phyloP scores from a whole-genome alignment of 306 rosid genomes.

The Boehmeria nivea region DNA sequence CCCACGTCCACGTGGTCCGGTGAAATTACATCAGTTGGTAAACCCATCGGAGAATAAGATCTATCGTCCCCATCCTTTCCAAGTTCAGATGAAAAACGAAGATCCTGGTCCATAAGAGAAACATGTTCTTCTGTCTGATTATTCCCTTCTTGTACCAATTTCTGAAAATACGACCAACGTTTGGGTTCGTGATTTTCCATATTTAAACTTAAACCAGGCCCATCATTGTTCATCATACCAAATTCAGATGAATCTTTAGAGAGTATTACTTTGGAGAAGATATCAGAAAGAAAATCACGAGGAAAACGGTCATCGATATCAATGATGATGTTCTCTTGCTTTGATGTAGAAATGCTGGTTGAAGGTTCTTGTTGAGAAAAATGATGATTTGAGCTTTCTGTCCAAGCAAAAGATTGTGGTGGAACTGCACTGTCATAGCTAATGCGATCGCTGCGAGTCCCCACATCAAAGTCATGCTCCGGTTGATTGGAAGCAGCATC shows the following conservation, averaged over 20 bases:
- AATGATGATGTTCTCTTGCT: conserved; percentile 68
- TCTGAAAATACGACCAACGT: conserved; percentile 81
- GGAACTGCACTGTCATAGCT: conserved; percentile 23
- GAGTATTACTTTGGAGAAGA: conserved; percentile 77
- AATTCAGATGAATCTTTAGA: conserved; percentile 48
- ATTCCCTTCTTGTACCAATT: conserved; percentile 72
- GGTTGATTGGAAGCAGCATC: conserved; percentile 34
- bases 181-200: conserved; percentile 82
- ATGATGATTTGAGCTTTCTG: conserved; percentile 30
- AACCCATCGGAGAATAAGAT: conserved; percentile 39
- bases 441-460: conserved; percentile 25
- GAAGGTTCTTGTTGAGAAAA: conserved; percentile 36
- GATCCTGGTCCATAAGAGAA: conserved; percentile 79
- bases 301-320: conserved; percentile 86
- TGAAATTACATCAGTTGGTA: conserved; percentile 32
- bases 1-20: conserved; percentile 34
- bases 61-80: conserved; percentile 37
- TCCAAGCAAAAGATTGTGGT: conserved; percentile 28
- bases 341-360: conserved; percentile 35
- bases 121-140: conserved; percentile 43
- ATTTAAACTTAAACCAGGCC: conserved; percentile 67
- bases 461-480: conserved; percentile 37
- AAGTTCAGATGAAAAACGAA: conserved; percentile 37
- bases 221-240: conserved; percentile 62
- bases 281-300: conserved; percentile 75